phyloP scores from a whole-genome alignment of 192 early-diverging fungal genomes.

The Geranomyces michiganensis region DNA sequence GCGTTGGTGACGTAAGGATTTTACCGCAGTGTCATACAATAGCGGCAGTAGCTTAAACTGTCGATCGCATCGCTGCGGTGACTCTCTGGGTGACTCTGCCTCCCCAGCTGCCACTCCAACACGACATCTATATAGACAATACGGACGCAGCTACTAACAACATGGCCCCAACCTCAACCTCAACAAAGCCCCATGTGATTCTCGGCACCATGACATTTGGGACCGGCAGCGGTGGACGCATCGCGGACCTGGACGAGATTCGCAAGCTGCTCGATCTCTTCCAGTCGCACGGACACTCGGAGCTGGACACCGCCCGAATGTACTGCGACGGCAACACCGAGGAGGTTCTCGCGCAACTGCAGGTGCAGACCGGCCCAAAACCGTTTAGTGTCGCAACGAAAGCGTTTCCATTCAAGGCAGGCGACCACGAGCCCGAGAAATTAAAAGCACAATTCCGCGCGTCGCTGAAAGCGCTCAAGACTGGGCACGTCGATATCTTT shows the following conservation, averaged over 20 bases:
- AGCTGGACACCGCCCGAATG: constrained; percentile 56
- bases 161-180: no score
- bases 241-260: constrained; percentile 42
- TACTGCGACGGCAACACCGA: constrained; percentile 64
- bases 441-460: constrained; percentile 41
- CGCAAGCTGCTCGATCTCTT: constrained; percentile 46
- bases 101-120: no score
- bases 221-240: constrained; percentile 48
- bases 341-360: constrained; percentile 42
- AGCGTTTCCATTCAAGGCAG: constrained; percentile 50
- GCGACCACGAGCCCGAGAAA: constrained; percentile 44
- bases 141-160: no score
- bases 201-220: constrained; percentile 29
- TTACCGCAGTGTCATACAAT: no score
- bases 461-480: constrained; percentile 51
- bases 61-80: no score
- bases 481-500: constrained; percentile 59
- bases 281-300: constrained; percentile 40
- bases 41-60: no score
- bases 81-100: no score
- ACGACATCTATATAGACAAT: no score
- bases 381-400: constrained; percentile 58
- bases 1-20: no score
- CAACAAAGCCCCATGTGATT: background rate
- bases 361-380: constrained; percentile 20